phyloP scores from a whole-genome alignment of 768 basidiomycete genomes.

The Lactarius tabidus region DNA sequence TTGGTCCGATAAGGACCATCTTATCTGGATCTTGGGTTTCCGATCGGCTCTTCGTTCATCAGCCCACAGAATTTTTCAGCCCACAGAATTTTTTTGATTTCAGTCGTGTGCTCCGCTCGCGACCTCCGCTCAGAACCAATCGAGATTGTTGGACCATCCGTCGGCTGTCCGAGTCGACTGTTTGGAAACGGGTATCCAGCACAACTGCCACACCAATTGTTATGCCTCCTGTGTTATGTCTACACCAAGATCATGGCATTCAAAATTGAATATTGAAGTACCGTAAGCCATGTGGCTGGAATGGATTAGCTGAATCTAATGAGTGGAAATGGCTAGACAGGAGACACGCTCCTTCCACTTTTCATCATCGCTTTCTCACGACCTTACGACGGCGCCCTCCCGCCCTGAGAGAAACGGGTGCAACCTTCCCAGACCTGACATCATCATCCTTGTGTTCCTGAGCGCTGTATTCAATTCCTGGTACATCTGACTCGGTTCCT shows the following conservation, averaged over 20 bases:
- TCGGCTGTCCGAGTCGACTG: no score
- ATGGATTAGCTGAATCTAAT: neutral
- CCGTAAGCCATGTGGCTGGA: neutral
- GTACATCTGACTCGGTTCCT: slow-evolving; percentile 43
- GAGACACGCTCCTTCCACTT: neutral
- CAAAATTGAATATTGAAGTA: neutral
- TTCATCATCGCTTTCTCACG: slow-evolving; percentile 44
- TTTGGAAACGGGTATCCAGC: neutral
- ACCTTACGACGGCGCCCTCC: slow-evolving; percentile 65
- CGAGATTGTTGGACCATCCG: neutral
- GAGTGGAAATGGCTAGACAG: neutral
- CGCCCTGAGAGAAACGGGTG: slow-evolving; percentile 44
- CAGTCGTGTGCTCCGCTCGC: neutral
- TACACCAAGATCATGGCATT: neutral
- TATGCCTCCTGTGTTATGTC: neutral
- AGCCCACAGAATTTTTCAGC: neutral
- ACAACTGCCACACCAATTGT: neutral
- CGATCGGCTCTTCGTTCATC: no score
- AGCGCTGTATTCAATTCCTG: slow-evolving; percentile 38
- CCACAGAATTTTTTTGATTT: neutral
- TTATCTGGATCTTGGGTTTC: neutral
- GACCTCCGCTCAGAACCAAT: neutral
- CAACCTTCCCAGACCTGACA: slow-evolving; percentile 32
- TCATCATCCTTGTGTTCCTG: slow-evolving; percentile 28
- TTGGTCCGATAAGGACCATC: slow-evolving; percentile 13